Evolutionary conservation across 139 green algal genomes (phyloP), one percentile per base, ranked within the genome.

Genomic region (Coelastrella sp.): DNA sequence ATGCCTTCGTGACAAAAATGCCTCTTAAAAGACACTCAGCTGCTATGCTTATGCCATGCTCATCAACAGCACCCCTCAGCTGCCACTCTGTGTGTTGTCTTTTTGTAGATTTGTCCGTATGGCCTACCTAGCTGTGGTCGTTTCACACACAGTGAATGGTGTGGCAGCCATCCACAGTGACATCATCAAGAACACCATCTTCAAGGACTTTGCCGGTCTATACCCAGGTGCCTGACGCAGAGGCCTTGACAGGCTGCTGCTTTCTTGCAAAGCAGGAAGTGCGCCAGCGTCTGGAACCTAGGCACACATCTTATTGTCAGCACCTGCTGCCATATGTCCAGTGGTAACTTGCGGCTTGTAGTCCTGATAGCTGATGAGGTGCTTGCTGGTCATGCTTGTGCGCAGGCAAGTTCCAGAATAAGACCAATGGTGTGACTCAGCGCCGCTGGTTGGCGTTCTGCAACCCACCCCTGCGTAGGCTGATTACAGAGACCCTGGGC

Each of bases 151-250:
- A 63, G 97, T 99, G 78, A 99, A 99, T 92, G 98, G 98, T 81
- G 98, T 99, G 90, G 98, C 98, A 10, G 95, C 95, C 27, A 99
- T 99, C 92, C 98, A 99, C 96, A 97, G 94, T 57, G 92, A 97
- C 79, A 97, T 99, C 89, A 95, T 99, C 74, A 97, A 97, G 93
- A 87, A 97, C 49, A 95, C 94, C 81, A 95, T 99, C 90, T 95
- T 98, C 91, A 96, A 97, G 83, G 95, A 91, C 90, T 96, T 97
- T 91, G 95, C 93, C 84, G 84, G 94, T 68, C 84, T 95, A 82
- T 94, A 91, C 87, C 92, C 92, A 78, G 19, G 80, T 86, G 35
- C 35, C 35, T 49, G 35, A 49, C 35, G 35, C 35, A 49, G 35
- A 49, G 70, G 70, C 20, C 12, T 70, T 70, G 15, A 4, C 3